These are phyloP conservation scores for Populus hybrid DNA, from an alignment of 441 rosid genomes.

Conservation along the genomic window DNA sequence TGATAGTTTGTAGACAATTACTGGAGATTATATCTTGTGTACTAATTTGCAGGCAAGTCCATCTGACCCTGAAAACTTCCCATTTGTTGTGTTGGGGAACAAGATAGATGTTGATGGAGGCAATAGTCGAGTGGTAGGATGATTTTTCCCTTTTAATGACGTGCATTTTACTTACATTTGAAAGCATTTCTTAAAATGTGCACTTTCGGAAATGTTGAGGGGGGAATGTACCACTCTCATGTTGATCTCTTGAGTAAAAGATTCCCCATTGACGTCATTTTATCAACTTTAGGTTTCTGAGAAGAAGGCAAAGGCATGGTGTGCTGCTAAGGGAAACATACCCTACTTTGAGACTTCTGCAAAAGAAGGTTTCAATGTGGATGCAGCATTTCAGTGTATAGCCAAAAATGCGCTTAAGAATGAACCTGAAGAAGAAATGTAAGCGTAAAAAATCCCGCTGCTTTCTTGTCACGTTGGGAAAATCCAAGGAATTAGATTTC, in stretches of 20 bases:
- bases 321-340: conserved; percentile 74
- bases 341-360: conserved; percentile 83
- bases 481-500: neutral
- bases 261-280: conserved; percentile 19
- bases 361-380: conserved; percentile 77
- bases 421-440: conserved; percentile 82
- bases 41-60: conserved; percentile 66
- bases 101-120: conserved; percentile 73
- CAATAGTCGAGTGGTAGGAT: conserved; percentile 66
- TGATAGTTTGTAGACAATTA: neutral
- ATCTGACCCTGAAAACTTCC: conserved; percentile 81
- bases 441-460: conserved; percentile 18
- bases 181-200: neutral
- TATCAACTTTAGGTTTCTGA: conserved; percentile 52
- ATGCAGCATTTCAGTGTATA: conserved; percentile 68
- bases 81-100: conserved; percentile 84
- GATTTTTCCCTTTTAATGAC: conserved; percentile 18
- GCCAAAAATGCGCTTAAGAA: conserved; percentile 72
- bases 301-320: conserved; percentile 79
- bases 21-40: conserved; percentile 16
- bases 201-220: no score
- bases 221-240: neutral
- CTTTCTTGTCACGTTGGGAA: neutral
- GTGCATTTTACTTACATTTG: neutral
- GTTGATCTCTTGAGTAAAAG: neutral